phyloP scores from a whole-genome alignment of 192 early-diverging fungal genomes.

The Spinellus fusiger region DNA sequence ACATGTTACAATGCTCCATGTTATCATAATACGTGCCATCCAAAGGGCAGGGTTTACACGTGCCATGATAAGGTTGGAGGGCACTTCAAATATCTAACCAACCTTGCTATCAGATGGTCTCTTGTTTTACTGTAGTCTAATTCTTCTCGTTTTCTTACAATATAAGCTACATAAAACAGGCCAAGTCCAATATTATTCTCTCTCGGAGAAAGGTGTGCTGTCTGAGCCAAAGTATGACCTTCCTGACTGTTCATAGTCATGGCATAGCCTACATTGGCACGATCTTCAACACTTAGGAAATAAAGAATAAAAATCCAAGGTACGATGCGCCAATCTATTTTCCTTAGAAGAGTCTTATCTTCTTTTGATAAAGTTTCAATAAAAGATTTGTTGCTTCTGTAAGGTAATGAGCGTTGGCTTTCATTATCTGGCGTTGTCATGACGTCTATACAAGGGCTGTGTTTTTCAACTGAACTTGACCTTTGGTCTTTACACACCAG shows the following conservation, averaged over 20 bases:
- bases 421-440: too few species aligned
- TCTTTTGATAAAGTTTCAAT: too few species aligned
- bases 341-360: slow-evolving; percentile 23
- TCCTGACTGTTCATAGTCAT: slow-evolving; percentile 30
- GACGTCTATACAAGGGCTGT: too few species aligned
- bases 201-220: slow-evolving; percentile 3
- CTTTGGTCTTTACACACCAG: too few species aligned
- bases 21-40: slow-evolving; percentile 34
- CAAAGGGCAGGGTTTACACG: slow-evolving; percentile 25
- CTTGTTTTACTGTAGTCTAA: too few species aligned
- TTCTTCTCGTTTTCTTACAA: slow-evolving; percentile 10
- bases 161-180: slow-evolving; percentile 31
- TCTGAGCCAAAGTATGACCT: slow-evolving; percentile 22
- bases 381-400: neutral
- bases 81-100: slow-evolving; percentile 26
- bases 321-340: slow-evolving; percentile 28
- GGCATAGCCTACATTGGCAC: slow-evolving; percentile 29
- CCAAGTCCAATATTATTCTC: slow-evolving; percentile 30
- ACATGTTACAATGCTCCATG: slow-evolving; percentile 29
- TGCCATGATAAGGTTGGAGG: slow-evolving; percentile 31
- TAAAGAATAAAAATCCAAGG: slow-evolving; percentile 32
- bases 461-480: too few species aligned
- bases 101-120: too few species aligned
- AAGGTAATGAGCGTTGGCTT: neutral
- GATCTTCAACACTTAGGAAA: slow-evolving; percentile 26